Evolutionary conservation across 208 protist genomes (phyloP).

Genomic region (Crithidia thermophila): DNA sequence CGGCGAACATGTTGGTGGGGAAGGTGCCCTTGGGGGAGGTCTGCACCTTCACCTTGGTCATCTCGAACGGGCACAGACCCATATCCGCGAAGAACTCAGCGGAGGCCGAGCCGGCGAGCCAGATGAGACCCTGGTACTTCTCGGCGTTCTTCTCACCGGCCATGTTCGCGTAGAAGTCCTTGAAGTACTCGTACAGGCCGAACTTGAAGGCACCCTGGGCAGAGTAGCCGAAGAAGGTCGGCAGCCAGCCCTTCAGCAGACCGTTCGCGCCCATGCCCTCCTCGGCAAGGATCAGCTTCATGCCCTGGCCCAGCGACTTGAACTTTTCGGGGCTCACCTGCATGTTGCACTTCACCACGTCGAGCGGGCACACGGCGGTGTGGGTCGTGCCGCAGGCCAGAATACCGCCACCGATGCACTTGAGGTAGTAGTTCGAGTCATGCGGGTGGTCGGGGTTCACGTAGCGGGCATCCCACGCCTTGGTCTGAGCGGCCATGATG

Average conservation of each 20-base stretch:
- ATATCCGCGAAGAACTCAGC: conserved; percentile 98
- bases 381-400: conserved; percentile 96
- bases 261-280: conserved; percentile 73
- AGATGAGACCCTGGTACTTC: conserved; percentile 83
- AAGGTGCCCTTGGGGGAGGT: conserved; percentile 85
- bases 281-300: conserved; percentile 64
- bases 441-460: conserved; percentile 70
- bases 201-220: conserved; percentile 95
- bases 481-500: no score
- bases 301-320: conserved; percentile 70
- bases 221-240: conserved; percentile 94
- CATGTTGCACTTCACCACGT: conserved; percentile 97
- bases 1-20: conserved; percentile 71
- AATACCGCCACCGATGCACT: conserved; percentile 93
- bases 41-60: conserved; percentile 94
- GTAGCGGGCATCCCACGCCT: conserved; percentile 80
- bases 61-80: conserved; percentile 95
- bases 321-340: conserved; percentile 93
- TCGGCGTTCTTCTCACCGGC: conserved; percentile 87
- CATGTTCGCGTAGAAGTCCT: conserved; percentile 87
- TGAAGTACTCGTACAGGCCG: conserved; percentile 96
- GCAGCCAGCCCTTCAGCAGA: conserved; percentile 91
- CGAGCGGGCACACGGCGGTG: conserved; percentile 93
- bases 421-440: conserved; percentile 90
- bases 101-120: conserved; percentile 91